A percentile compares a stretch with the other conserved stretches of the same genome.
These are phyloP conservation scores for Penicillium sp. DNA, from an alignment of 2,329 filamentous ascomycete species.

Conservation along the genomic window DNA sequence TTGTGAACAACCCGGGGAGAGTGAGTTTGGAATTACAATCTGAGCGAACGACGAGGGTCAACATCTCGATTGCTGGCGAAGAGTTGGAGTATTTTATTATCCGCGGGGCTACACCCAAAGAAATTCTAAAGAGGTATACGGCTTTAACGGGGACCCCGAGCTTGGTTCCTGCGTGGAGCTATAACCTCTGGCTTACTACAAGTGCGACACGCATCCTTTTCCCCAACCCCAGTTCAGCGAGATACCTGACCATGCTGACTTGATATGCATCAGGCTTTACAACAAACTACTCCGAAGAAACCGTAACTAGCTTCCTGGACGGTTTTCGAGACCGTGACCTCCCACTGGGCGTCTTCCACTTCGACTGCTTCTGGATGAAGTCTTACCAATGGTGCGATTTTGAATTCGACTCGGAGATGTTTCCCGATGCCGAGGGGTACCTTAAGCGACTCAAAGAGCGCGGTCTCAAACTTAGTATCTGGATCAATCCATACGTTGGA, in stretches of 20 bases:
- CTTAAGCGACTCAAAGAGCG: conserved; percentile 67
- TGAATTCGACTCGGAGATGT: conserved; percentile 69
- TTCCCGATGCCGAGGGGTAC: conserved; percentile 70
- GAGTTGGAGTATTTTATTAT: conserved; percentile 76
- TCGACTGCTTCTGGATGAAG: conserved; percentile 79
- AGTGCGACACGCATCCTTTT: conserved; percentile 25
- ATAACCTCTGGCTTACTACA: conserved; percentile 76
- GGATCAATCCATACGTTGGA: conserved; percentile 77
- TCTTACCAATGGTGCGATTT: conserved; percentile 79
- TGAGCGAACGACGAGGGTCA: conserved; percentile 72
- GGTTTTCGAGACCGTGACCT: conserved; percentile 70
- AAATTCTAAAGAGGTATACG: conserved; percentile 71
- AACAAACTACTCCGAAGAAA: conserved; percentile 72
- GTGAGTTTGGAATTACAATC: conserved; percentile 76
- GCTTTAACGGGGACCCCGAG: conserved; percentile 69
- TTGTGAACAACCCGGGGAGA: conserved; percentile 71
- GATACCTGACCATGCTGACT: not conserved
- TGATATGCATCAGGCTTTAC: conserved; percentile 61
- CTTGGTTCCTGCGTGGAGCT: conserved; percentile 74
- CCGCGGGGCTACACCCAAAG: conserved; percentile 72
- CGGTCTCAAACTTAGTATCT: conserved; percentile 72
- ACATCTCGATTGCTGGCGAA: conserved; percentile 72
- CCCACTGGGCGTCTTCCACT: conserved; percentile 74
- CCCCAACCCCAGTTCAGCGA: not conserved
- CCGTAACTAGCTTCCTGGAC: conserved; percentile 69